These are phyloP conservation scores for Fragilaria crotonensis DNA, from an alignment of 108 stramenopile species.

Conservation along the genomic window DNA sequence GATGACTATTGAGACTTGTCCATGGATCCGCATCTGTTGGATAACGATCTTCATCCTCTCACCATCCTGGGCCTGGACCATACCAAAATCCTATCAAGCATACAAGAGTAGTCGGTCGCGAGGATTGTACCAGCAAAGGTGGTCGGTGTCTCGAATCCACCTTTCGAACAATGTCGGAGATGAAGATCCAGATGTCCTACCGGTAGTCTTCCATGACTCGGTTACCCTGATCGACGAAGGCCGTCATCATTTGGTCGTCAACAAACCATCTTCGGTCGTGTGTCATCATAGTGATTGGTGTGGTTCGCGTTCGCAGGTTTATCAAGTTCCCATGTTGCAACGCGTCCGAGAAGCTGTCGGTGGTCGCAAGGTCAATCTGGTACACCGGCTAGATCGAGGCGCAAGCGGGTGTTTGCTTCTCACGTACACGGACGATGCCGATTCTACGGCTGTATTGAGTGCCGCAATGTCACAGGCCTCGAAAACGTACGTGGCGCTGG, in stretches of 20 bases:
- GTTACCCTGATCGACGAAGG: slow-evolving; percentile 52
- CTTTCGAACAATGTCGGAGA: too few relatives aligned
- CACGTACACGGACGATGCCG: slow-evolving; percentile 19
- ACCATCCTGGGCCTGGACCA: too few relatives aligned
- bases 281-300: slow-evolving; percentile 80
- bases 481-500: slow-evolving; percentile 81
- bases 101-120: too few relatives aligned
- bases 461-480: slow-evolving; percentile 37
- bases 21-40: too few relatives aligned
- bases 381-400: slow-evolving; percentile 80
- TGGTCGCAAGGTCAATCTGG: slow-evolving; percentile 52
- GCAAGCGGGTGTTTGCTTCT: slow-evolving; percentile 61
- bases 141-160: too few relatives aligned
- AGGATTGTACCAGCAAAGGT: too few relatives aligned
- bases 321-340: slow-evolving; percentile 40
- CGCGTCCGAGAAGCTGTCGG: slow-evolving; percentile 30
- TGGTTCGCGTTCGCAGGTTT: slow-evolving; percentile 26
- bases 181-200: too few relatives aligned
- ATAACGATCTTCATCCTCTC: too few relatives aligned
- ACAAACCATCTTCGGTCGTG: slow-evolving; percentile 71
- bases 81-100: too few relatives aligned
- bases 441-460: slow-evolving; percentile 41
- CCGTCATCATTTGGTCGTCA: slow-evolving; percentile 47
- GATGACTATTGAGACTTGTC: too few relatives aligned
- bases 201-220: too few relatives aligned